Conservation (phyloP, 208 protist genomes). For the Acanthamoeba lenticulata region DNA sequence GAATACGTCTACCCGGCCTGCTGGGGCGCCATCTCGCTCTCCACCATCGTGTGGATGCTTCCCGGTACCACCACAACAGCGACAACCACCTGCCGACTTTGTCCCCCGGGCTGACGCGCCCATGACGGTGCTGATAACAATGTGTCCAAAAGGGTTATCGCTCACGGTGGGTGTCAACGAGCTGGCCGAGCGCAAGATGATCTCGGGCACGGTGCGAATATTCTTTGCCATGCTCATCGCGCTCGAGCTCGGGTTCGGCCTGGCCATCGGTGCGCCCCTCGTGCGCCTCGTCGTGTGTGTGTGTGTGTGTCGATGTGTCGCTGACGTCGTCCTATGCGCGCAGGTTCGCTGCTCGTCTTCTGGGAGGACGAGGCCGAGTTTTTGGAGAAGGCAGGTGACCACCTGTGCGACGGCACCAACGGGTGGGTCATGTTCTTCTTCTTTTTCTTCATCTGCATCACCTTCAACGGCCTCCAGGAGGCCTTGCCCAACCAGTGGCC, state of each 20-base stretch:
- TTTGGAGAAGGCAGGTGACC: slow-evolving; percentile 7
- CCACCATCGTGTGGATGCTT: slow-evolving; percentile 47
- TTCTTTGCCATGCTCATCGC: slow-evolving; percentile 56
- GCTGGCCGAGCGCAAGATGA: slow-evolving; percentile 27
- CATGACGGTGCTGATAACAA: not conserved
- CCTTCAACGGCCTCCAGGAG: slow-evolving; percentile 3
- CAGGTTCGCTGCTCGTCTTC: slow-evolving; percentile 45
- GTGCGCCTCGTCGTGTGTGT: not conserved
- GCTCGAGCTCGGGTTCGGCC: slow-evolving; percentile 47
- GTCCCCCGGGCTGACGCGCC: not conserved
- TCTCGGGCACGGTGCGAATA: slow-evolving; percentile 20
- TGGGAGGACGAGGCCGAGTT: slow-evolving; percentile 46
- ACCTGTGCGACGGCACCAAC: not conserved
- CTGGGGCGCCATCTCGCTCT: not conserved
- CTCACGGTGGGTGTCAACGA: slow-evolving; percentile 16
- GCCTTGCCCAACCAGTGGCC: slow-evolving; percentile 25
- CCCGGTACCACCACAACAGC: no score
- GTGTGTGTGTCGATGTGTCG: not conserved
- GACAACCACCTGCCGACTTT: no score
- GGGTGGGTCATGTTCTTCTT: not conserved
- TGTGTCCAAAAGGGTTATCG: slow-evolving; percentile 21
- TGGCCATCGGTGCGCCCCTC: not conserved
- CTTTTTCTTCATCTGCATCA: slow-evolving; percentile 23
- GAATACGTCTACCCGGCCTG: slow-evolving; percentile 27
- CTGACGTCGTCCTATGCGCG: not conserved